Conservation (phyloP, 2,329 filamentous ascomycete species). For the Monascus ruber region DNA sequence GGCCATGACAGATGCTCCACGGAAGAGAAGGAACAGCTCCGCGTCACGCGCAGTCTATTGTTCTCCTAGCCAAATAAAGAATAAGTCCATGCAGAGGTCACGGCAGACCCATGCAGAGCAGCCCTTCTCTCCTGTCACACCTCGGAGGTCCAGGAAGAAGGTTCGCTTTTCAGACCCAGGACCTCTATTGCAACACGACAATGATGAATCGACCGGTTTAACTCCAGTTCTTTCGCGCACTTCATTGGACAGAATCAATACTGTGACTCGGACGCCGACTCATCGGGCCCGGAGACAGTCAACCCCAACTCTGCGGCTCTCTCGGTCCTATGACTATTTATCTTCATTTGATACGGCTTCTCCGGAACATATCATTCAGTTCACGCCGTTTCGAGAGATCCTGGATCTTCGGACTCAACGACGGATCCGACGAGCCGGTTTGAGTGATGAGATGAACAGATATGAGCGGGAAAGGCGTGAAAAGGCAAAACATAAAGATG, state of each 20-base stretch:
- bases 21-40: too few relatives aligned
- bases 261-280: slow-evolving; percentile 16
- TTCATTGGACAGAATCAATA: slow-evolving; percentile 19
- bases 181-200: slow-evolving; percentile 12
- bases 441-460: slow-evolving; percentile 37
- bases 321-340: slow-evolving; percentile 11
- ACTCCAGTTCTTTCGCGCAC: slow-evolving; percentile 33
- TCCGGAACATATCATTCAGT: slow-evolving; percentile 29
- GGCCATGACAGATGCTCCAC: too few relatives aligned
- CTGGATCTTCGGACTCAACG: slow-evolving; percentile 32
- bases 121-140: slow-evolving; percentile 9
- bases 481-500: slow-evolving; percentile 10
- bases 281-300: slow-evolving; percentile 21
- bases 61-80: too few relatives aligned
- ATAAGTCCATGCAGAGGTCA: too few relatives aligned
- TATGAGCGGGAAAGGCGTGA: slow-evolving; percentile 30
- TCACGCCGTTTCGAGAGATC: slow-evolving; percentile 33
- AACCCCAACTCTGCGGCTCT: slow-evolving; percentile 17
- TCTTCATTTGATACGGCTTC: slow-evolving; percentile 8
- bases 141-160: slow-evolving; percentile 27
- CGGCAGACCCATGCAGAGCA: too few relatives aligned
- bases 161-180: slow-evolving; percentile 37
- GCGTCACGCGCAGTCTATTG: too few relatives aligned
- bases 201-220: slow-evolving; percentile 28
- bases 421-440: slow-evolving; percentile 32